phyloP scores from a whole-genome alignment of 2,329 filamentous ascomycete genomes.

The Trichoderma hamatum region DNA sequence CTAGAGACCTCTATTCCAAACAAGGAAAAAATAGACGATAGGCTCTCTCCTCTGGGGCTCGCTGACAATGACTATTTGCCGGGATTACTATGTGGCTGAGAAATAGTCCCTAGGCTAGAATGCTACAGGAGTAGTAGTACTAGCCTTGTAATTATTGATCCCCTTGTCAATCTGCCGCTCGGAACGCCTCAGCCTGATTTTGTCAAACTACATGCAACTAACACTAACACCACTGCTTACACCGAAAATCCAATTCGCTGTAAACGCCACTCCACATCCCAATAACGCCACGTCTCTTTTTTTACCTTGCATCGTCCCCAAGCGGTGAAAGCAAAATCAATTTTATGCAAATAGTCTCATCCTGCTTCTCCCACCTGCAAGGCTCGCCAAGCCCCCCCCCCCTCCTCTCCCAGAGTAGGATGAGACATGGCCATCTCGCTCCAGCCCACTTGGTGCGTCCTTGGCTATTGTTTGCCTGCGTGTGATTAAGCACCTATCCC shows the following conservation, averaged over 20 bases:
- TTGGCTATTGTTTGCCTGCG: background rate
- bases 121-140: background rate
- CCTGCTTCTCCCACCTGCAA: background rate
- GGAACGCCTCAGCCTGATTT: background rate
- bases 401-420: background rate
- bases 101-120: background rate
- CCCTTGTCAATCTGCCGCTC: too few relatives aligned
- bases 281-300: background rate
- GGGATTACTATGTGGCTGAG: background rate
- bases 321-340: background rate
- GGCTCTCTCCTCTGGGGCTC: too few relatives aligned
- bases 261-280: background rate
- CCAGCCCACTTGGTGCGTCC: constrained; percentile 3
- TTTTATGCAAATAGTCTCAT: background rate
- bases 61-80: too few relatives aligned
- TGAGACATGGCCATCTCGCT: background rate
- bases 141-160: background rate
- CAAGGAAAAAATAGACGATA: background rate
- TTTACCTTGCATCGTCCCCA: background rate
- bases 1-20: background rate
- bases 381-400: too few relatives aligned
- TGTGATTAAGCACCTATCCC: background rate
- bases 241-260: background rate
- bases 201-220: background rate
- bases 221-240: background rate